These are phyloP conservation scores for Candolleomyces aberdarensis DNA, from an alignment of 768 basidiomycete species.

Conservation along the genomic window DNA sequence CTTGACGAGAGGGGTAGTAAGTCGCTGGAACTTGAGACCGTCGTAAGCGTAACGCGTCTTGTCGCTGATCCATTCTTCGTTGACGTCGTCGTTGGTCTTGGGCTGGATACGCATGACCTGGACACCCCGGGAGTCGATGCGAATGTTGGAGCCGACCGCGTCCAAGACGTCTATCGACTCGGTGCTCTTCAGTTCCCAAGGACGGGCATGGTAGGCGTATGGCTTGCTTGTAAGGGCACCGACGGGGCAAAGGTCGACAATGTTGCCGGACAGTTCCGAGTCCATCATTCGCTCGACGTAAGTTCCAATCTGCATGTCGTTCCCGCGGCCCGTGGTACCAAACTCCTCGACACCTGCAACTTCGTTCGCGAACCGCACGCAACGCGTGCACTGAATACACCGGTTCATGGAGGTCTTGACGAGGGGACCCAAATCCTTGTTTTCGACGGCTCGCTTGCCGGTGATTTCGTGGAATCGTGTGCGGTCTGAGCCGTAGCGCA, in stretches of 20 bases:
- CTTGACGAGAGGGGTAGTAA: constrained; percentile 89
- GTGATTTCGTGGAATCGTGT: constrained; percentile 98
- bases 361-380: constrained; percentile 98
- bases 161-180: constrained; percentile 96
- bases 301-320: constrained; percentile 97
- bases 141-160: constrained; percentile 94
- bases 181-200: constrained; percentile 98
- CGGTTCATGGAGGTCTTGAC: constrained; percentile 99
- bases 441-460: constrained; percentile 96
- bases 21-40: constrained; percentile 90
- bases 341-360: constrained; percentile 98
- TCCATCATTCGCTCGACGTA: constrained; percentile 98
- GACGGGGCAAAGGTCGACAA: constrained; percentile 96
- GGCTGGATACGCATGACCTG: constrained; percentile 98
- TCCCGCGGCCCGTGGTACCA: constrained; percentile 95
- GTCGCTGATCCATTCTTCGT: constrained; percentile 99
- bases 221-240: constrained; percentile 98
- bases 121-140: constrained; percentile 91
- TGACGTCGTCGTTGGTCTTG: constrained; percentile 94
- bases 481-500: constrained; percentile 98
- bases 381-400: constrained; percentile 99
- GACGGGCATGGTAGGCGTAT: constrained; percentile 94
- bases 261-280: constrained; percentile 95
- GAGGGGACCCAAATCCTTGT: constrained; percentile 96
- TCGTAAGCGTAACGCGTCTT: constrained; percentile 98